Conservation (phyloP, 73 alveolate species). For the Uronychia setigera region DNA sequence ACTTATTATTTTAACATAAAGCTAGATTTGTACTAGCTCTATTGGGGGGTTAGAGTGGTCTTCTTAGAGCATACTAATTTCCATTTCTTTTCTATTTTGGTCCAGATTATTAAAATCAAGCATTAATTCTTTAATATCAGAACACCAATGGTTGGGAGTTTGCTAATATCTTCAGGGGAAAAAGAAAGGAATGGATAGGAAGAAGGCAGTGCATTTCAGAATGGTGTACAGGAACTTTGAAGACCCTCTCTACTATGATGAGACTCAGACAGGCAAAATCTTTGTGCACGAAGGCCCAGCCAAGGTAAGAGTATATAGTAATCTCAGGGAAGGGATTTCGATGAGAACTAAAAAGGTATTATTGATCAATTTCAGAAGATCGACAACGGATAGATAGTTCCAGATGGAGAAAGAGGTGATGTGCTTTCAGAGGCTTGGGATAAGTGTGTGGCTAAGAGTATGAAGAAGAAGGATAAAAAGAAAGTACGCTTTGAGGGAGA, state of each 20-base stretch:
- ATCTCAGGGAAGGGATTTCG: not conserved
- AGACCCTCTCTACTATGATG: conserved; percentile 55
- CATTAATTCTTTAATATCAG: not conserved
- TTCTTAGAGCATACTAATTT: not conserved
- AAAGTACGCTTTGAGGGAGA: not conserved
- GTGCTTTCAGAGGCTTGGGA: not conserved
- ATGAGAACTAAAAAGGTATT: conserved; percentile 32
- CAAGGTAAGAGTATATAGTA: not conserved
- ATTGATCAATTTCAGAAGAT: conserved; percentile 37
- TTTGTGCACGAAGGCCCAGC: conserved; percentile 38
- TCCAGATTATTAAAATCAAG: too few species aligned
- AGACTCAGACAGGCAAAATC: conserved; percentile 40
- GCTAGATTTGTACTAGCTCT: not conserved
- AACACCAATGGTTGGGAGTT: not conserved
- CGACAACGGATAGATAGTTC: too few species aligned
- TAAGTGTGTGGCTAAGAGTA: not conserved
- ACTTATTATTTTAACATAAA: too few species aligned
- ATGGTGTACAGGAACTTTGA: conserved; percentile 46
- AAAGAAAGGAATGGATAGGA: conserved; percentile 26
- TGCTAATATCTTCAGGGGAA: not conserved
- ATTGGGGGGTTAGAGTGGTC: not conserved
- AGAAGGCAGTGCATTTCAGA: conserved; percentile 52
- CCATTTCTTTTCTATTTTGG: not conserved
- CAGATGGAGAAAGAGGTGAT: not conserved
- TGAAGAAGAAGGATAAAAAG: not conserved